A percentile compares a stretch with the other conserved stretches of the same genome.
Conservation (phyloP, 805 yeast genomes). For the Clavispora asparagi region DNA sequence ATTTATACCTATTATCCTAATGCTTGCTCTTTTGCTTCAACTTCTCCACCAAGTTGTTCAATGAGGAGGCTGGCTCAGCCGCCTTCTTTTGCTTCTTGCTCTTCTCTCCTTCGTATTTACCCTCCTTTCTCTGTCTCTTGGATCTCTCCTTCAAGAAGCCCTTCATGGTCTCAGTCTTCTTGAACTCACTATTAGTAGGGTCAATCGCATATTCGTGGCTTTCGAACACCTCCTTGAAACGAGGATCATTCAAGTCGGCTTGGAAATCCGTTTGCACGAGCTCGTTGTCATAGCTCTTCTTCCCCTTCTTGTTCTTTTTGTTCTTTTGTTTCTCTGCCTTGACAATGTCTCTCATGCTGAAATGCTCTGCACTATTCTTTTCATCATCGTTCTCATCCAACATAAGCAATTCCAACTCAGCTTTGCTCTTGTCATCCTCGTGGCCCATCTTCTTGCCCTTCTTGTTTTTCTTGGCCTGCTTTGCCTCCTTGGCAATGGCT, state of each 20-base stretch:
- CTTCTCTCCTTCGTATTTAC: constrained; percentile 5
- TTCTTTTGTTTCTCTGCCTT: constrained; percentile 66
- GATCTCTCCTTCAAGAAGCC: constrained; percentile 72
- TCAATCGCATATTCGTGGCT: constrained; percentile 91
- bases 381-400: constrained; percentile 52
- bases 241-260: constrained; percentile 73
- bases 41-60: constrained; percentile 41
- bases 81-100: constrained; percentile 2
- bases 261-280: constrained; percentile 46
- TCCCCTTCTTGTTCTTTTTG: constrained; percentile 37
- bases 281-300: constrained; percentile 48
- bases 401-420: constrained; percentile 70
- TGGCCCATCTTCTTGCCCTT: constrained; percentile 3
- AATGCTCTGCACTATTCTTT: constrained; percentile 50
- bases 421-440: constrained; percentile 31
- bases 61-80: constrained; percentile 3
- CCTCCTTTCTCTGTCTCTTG: constrained; percentile 34
- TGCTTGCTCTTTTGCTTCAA: constrained; percentile 38
- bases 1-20: background rate
- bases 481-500: constrained; percentile 36
- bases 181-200: constrained; percentile 86
- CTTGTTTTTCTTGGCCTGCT: constrained; percentile 16
- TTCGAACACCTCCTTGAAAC: constrained; percentile 80
- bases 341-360: constrained; percentile 71
- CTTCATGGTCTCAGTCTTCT: constrained; percentile 83